Conservation (phyloP, 345 rosid genomes). For the Eucalyptus grandis region DNA sequence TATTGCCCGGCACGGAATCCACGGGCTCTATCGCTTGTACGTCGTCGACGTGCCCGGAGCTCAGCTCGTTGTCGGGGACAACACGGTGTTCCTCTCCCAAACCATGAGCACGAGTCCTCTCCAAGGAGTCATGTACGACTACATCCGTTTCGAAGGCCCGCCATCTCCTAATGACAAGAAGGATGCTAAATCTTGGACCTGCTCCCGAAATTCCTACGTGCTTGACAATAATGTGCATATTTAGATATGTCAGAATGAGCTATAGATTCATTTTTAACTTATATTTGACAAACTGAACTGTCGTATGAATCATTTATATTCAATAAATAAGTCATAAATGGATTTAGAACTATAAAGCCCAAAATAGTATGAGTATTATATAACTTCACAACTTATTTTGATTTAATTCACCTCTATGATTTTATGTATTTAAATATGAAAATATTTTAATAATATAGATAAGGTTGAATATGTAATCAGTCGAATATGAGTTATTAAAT, state of each 20-base stretch:
- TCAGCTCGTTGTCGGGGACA: conserved; percentile 22
- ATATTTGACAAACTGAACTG: too few relatives aligned
- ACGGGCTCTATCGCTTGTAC: conserved; percentile 45
- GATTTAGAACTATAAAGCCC: too few relatives aligned
- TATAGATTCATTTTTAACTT: too few relatives aligned
- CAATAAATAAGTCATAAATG: too few relatives aligned
- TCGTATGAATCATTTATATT: too few relatives aligned
- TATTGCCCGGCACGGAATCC: conserved; percentile 57
- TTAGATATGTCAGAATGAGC: neutral
- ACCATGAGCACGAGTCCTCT: conserved; percentile 15
- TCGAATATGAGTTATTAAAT: too few relatives aligned
- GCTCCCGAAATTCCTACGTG: neutral
- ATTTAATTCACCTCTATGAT: too few relatives aligned
- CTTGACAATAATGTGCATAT: neutral
- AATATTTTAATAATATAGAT: too few relatives aligned
- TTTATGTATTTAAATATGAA: too few relatives aligned
- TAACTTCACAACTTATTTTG: too few relatives aligned
- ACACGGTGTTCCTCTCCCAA: conserved; percentile 40
- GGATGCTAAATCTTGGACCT: neutral
- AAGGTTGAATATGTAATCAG: fast-evolving
- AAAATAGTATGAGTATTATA: too few relatives aligned
- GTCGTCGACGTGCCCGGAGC: conserved; percentile 14
- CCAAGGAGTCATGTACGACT: conserved; percentile 54
- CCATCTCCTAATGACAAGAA: neutral
- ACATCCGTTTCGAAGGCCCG: conserved; percentile 48